These are phyloP conservation scores for Fusarium poae DNA, from an alignment of 2,329 filamentous ascomycete species.

Conservation along the genomic window DNA sequence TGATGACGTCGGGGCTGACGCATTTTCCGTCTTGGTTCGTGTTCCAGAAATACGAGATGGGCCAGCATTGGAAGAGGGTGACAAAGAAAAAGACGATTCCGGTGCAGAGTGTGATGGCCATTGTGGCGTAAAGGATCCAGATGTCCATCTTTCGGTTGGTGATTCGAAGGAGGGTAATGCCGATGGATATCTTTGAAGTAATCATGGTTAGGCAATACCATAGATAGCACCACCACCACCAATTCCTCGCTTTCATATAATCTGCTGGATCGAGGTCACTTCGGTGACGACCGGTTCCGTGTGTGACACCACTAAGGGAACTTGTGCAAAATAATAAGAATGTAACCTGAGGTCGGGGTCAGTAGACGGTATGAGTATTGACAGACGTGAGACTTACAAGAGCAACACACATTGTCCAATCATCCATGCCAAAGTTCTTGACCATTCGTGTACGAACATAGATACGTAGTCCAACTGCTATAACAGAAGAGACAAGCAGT, in stretches of 20 bases:
- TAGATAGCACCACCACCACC: slow-evolving; percentile 57
- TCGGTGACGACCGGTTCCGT: slow-evolving; percentile 58
- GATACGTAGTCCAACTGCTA: slow-evolving; percentile 51
- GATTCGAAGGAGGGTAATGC: slow-evolving; percentile 59
- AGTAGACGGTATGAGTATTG: no score
- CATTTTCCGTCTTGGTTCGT: slow-evolving; percentile 53
- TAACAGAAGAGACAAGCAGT: slow-evolving; percentile 47
- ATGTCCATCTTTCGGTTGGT: slow-evolving; percentile 52
- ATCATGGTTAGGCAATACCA: slow-evolving; percentile 55
- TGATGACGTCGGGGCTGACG: slow-evolving; percentile 59
- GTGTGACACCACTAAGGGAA: slow-evolving; percentile 53
- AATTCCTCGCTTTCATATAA: slow-evolving; percentile 53
- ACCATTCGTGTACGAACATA: slow-evolving; percentile 54
- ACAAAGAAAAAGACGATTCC: slow-evolving; percentile 59
- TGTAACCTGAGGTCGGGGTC: slow-evolving; percentile 45
- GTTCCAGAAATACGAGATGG: slow-evolving; percentile 59
- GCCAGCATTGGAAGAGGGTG: slow-evolving; percentile 57
- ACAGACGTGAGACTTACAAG: slow-evolving; percentile 42
- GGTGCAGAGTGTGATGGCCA: slow-evolving; percentile 53
- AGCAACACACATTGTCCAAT: slow-evolving; percentile 56
- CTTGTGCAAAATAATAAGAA: slow-evolving; percentile 55
- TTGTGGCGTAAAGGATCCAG: slow-evolving; percentile 55
- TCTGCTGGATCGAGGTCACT: slow-evolving; percentile 49
- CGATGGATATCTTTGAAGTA: slow-evolving; percentile 58
- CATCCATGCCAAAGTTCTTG: slow-evolving; percentile 57